These are phyloP conservation scores for Fraxinus americana DNA, from an alignment of 257 asterid species.

Conservation along the genomic window DNA sequence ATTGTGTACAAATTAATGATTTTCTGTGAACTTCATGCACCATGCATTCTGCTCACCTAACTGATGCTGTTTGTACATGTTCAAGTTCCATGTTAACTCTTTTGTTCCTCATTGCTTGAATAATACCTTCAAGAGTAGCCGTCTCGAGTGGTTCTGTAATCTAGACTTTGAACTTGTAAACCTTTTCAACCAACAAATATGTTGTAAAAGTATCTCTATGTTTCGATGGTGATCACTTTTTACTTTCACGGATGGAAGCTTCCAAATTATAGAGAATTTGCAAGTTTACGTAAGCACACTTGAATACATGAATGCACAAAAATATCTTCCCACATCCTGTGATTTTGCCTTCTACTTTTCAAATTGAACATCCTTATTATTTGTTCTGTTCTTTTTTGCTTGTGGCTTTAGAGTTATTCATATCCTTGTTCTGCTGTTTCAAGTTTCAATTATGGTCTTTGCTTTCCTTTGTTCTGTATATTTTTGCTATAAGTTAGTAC, in stretches of 20 bases:
- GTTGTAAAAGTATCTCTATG: background rate
- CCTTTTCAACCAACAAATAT: constrained; percentile 16
- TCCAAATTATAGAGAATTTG: background rate
- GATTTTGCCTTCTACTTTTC: background rate
- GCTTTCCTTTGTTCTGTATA: background rate
- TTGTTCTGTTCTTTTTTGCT: background rate
- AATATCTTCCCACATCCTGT: constrained; percentile 4
- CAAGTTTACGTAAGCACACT: background rate
- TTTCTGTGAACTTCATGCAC: constrained; percentile 10
- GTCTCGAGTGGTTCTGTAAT: background rate
- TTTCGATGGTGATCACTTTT: background rate
- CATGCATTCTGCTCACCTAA: background rate
- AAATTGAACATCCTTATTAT: constrained; percentile 1
- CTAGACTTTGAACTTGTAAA: background rate
- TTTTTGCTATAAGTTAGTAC: constrained; percentile 1
- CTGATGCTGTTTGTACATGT: background rate
- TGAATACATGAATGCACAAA: background rate
- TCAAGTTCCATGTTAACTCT: background rate
- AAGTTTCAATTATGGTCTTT: background rate
- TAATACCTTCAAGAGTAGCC: background rate
- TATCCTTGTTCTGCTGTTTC: background rate
- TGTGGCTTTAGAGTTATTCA: background rate
- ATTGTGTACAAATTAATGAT: background rate
- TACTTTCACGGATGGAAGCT: background rate
- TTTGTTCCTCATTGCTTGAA: background rate